Evolutionary conservation across 345 rosid species (phyloP).

Genomic region (Jatropha curcas): DNA sequence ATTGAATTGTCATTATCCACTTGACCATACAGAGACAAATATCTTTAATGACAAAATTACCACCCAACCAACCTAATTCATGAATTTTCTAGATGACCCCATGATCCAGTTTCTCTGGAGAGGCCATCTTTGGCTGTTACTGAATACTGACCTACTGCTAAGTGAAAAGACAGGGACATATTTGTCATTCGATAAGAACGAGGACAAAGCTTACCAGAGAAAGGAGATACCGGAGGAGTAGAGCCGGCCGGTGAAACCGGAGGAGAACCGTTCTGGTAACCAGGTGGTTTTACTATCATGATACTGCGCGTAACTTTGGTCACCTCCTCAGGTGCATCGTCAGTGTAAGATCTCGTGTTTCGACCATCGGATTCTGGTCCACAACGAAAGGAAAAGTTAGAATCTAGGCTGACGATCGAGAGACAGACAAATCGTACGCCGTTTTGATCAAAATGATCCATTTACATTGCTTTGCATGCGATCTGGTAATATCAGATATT

Average conservation of each 20-base stretch:
- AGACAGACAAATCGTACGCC: neutral
- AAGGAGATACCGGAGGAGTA: slow-evolving; percentile 79
- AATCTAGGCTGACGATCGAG: neutral
- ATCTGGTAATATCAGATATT: too few species aligned
- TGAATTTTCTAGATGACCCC: neutral
- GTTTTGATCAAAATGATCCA: neutral
- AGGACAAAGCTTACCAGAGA: slow-evolving; percentile 60
- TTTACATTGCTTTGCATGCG: neutral
- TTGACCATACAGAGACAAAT: neutral
- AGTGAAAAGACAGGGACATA: neutral
- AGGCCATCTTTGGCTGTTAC: slow-evolving; percentile 3
- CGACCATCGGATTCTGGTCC: slow-evolving; percentile 61
- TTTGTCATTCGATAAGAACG: neutral
- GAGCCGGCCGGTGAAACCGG: slow-evolving; percentile 90
- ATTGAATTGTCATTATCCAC: neutral
- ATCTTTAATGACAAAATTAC: slow-evolving; percentile 30
- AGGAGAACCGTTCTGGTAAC: slow-evolving; percentile 69
- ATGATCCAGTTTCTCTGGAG: slow-evolving; percentile 4
- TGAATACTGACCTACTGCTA: too few species aligned
- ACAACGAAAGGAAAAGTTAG: neutral
- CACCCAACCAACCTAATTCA: slow-evolving; percentile 16
- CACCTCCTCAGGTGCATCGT: slow-evolving; percentile 43
- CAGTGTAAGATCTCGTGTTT: slow-evolving; percentile 50
- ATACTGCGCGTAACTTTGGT: slow-evolving; percentile 77
- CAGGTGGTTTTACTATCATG: slow-evolving; percentile 88